Base-by-base conservation (phyloP, 805 yeast species). In the Metschnikowia dekortorum region DNA sequence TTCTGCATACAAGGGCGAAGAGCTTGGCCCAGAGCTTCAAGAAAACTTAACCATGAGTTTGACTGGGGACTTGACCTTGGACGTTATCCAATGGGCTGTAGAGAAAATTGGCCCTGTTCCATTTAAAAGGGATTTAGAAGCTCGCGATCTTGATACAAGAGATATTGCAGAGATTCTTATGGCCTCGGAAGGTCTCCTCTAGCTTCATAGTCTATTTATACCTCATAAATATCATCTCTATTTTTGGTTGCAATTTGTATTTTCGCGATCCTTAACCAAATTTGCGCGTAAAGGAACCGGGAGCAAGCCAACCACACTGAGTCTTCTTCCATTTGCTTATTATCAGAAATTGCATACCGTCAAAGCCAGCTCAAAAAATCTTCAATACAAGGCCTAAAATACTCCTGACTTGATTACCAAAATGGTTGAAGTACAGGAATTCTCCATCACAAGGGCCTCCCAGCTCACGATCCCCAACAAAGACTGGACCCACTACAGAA, bases 401-500 rank as follows among this genome's bases (percentile, higher is more conserved):
- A 26, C 22, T 4, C 5, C 39, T 8, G 26, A 32, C 14, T 3
- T 8, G 5, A 31, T 2, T 18, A 13, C 8, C 9, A n/a, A 4
- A 16, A 51, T 56, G 60, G 55, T 51, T 0, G 60, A 56, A 36
- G 43, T 52, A 2, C 47, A 50, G 2, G 61, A 58, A 31, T 56
- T 58, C 22, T 46, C 55, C 8, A 56, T 58, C 36, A 47, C 54
- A n/a, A 47, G 56, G 39, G 61, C 61, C 9, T 54, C 59, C 2
- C 60, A 54, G 50, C 54, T 58, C 44, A 56, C 61, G 3, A 48
- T 49, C 34, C 61, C 61, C 13, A 58, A 58, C 26, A 50, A 48
- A 22, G 61, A 58, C 38, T 58, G 61, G 61, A 56, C 60, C 8
- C 61, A 58, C 36, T 58, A 56, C 37, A 56, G 61, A 35, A 59